phyloP scores from a whole-genome alignment of 1,139 yeast species.

The Pneumocystis canis region DNA sequence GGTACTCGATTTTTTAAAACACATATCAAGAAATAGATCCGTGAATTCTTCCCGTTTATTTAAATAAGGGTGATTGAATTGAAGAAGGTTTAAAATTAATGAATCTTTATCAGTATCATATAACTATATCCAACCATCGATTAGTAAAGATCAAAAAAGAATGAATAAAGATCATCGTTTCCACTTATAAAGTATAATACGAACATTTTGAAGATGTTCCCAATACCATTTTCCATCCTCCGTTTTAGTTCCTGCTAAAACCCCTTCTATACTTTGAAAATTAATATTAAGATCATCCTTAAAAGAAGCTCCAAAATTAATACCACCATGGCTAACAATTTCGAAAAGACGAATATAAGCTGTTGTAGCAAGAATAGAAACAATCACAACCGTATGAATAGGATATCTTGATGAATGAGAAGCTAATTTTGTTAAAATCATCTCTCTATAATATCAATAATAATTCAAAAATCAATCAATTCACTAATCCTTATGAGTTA shows the following conservation, averaged over 20 bases:
- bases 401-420: conserved; percentile 32
- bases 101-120: background rate
- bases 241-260: conserved; percentile 23
- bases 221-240: conserved; percentile 11
- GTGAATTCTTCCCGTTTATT: background rate
- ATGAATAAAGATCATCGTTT: conserved; percentile 2
- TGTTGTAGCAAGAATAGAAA: conserved; percentile 62
- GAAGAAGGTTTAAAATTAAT: background rate
- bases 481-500: too few species aligned
- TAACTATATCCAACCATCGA: background rate
- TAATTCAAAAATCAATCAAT: too few species aligned
- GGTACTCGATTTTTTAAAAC: background rate
- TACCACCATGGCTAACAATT: conserved; percentile 32
- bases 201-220: conserved; percentile 20
- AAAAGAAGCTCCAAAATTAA: conserved; percentile 19
- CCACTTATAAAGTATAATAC: conserved; percentile 15
- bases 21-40: background rate
- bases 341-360: conserved; percentile 75
- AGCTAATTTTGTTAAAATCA: conserved; percentile 13
- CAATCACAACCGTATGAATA: conserved; percentile 66
- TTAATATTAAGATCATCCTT: conserved; percentile 13
- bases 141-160: background rate
- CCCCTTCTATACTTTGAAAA: conserved; percentile 34
- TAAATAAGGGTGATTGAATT: background rate
- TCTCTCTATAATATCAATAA: too few species aligned